phyloP scores from a whole-genome alignment of 2,329 filamentous ascomycete genomes.

The Talaromyces sp. region DNA sequence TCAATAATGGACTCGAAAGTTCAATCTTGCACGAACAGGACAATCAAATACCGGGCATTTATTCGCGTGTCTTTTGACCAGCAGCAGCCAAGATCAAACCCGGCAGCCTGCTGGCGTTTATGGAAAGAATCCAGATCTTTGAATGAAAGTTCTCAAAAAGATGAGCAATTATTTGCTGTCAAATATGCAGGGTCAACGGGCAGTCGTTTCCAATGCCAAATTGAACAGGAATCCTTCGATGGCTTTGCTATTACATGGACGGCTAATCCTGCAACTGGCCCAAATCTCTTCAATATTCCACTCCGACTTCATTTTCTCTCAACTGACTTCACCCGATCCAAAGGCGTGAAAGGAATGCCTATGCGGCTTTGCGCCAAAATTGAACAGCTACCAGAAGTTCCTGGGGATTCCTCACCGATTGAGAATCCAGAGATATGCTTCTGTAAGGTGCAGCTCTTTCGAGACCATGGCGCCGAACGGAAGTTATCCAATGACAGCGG shows the following conservation, averaged over 20 bases:
- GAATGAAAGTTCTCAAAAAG: too few species aligned
- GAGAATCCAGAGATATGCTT: slow-evolving; percentile 71
- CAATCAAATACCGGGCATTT: background rate
- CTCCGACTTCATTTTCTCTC: slow-evolving; percentile 97
- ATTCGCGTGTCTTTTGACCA: background rate
- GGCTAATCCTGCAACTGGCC: slow-evolving; percentile 67
- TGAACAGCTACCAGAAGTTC: slow-evolving; percentile 57
- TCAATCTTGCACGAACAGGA: too few species aligned
- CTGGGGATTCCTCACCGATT: background rate
- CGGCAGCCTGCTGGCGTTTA: background rate
- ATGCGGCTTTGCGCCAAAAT: slow-evolving; percentile 90
- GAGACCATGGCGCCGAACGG: slow-evolving; percentile 88
- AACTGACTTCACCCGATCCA: slow-evolving; percentile 97
- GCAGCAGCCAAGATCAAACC: background rate
- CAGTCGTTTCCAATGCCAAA: too few species aligned
- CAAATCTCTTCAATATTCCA: slow-evolving; percentile 66
- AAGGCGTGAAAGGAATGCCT: slow-evolving; percentile 92
- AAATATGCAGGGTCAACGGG: too few species aligned
- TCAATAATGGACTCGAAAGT: background rate
- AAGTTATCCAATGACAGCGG: slow-evolving; percentile 90
- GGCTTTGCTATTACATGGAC: too few species aligned
- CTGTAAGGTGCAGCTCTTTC: slow-evolving; percentile 92
- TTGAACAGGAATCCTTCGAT: too few species aligned
- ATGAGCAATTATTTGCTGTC: too few species aligned
- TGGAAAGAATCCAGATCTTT: background rate